Base-by-base conservation (phyloP, 768 basidiomycete species). In the Russula compacta region DNA sequence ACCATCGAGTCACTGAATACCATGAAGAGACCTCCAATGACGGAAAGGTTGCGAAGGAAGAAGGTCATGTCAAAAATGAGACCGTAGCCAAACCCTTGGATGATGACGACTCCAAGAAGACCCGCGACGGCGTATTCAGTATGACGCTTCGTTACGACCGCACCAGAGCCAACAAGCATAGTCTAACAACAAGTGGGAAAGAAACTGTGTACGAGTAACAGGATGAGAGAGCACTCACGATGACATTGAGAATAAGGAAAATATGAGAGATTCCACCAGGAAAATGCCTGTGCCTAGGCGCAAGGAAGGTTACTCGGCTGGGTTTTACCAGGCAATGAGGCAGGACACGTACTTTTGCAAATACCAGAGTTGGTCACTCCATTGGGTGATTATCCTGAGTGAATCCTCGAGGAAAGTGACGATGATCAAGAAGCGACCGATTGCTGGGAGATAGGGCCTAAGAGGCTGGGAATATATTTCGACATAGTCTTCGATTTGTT, bases 41-140 rank as follows among this genome's bases (percentile, higher is more conserved):
- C 97, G 64, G 87, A 90, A 59, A 99, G 81, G 76, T 98, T 99
- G 73, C 97, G 94, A 48, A 98, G 87, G 92, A 99, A 99, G 83
- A 99, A 99, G 77, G 91, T 98, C 73, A 98, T 81, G 80, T 98
- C 97, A 74, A 99, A 99, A 70, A 99, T 95, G 72, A 99, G 89
- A 38, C 97, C 97, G 70, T 99, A 99, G 67, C 97, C 97, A 67
- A 99, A 89, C 48, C 95, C 95, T 75, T 99, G 97, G 48, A 94
- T 84, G 68, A 98, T 75, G 59, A 99, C 95, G 53, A 98, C 97
- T 53, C 78, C 79, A 56, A 98, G 81, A 49, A 99, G 87, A 67
- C 93, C 94, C 49, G 85, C 84, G 65, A 95, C 90, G 14, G 95
- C 87, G 71, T 83, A 86, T 77, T 95, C 93, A 1, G 92, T 88